Conservation (phyloP, 148 eudicot species). For the Beta vulgaris region DNA sequence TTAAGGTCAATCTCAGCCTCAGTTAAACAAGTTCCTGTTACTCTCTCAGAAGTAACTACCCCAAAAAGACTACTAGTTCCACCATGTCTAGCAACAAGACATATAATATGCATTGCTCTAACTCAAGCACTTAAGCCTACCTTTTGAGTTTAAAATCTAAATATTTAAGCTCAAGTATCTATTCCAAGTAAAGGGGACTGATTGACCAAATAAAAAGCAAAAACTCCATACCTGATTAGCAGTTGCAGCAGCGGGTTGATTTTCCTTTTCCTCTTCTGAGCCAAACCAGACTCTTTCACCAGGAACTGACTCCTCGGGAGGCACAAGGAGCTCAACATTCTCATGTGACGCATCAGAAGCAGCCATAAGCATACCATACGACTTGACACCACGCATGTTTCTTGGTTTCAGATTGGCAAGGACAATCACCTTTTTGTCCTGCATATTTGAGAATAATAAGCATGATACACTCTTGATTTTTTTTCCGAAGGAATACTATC, state of each 20-base stretch:
- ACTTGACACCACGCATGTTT: slow-evolving; percentile 94
- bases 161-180: background rate
- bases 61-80: background rate
- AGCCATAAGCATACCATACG: slow-evolving; percentile 96
- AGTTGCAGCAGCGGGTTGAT: slow-evolving; percentile 65
- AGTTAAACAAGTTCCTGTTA: background rate
- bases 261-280: slow-evolving; percentile 59
- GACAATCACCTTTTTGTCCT: slow-evolving; percentile 73
- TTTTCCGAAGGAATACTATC: too few relatives aligned
- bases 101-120: background rate
- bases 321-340: slow-evolving; percentile 92
- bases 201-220: background rate
- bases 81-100: background rate
- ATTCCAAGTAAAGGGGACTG: background rate
- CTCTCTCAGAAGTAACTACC: background rate
- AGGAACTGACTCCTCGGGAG: slow-evolving; percentile 73
- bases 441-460: slow-evolving; percentile 24
- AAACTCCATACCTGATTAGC: slow-evolving; percentile 66
- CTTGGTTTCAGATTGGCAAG: slow-evolving; percentile 94
- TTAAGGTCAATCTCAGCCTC: background rate
- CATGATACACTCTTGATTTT: too few relatives aligned
- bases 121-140: background rate
- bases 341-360: slow-evolving; percentile 95
- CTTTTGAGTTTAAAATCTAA: background rate
- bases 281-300: slow-evolving; percentile 99